phyloP scores from a whole-genome alignment of 345 rosid species.

The Brassica napus region Da-Ae NC_063451.1:12571001-12571500 shows the following conservation, averaged over 20 bases:
- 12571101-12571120: slow-evolving; percentile 38
- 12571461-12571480: slow-evolving; percentile 96
- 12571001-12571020: slow-evolving; percentile 99
- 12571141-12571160: slow-evolving; percentile 97
- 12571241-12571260: slow-evolving; percentile 3
- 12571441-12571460: slow-evolving; percentile 99
- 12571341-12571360: slow-evolving; percentile 94
- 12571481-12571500: slow-evolving; percentile 98
- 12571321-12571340: slow-evolving; percentile 99
- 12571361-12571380: slow-evolving; percentile 75
- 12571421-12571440: not conserved
- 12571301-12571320: slow-evolving; percentile 74
- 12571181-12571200: slow-evolving; percentile 90
- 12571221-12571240: slow-evolving; percentile 64
- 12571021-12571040: slow-evolving; percentile 89
- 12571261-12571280: not conserved
- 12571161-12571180: slow-evolving; percentile 87
- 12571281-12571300: slow-evolving; percentile 16
- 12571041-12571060: slow-evolving; percentile 10
- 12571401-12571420: slow-evolving; percentile 1
- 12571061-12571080: not conserved
- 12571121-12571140: slow-evolving; percentile 99
- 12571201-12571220: slow-evolving; percentile 93
- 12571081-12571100: not conserved
- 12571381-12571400: slow-evolving; percentile 31